Evolutionary conservation across 169 alveolate species (phyloP).

Genomic region (Plasmodium knowlesi): DNA sequence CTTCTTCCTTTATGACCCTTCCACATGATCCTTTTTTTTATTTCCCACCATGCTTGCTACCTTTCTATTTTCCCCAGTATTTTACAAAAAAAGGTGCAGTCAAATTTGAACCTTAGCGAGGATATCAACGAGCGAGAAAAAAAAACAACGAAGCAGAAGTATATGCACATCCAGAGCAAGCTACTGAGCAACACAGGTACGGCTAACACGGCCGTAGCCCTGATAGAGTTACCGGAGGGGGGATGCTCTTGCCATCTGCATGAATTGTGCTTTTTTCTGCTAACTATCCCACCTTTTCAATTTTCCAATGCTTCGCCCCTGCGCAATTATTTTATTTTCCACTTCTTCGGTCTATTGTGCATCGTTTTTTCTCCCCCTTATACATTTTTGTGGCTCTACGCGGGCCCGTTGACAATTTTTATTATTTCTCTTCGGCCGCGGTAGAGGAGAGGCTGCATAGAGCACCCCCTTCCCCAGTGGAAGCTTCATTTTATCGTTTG

Average conservation of each 20-base stretch:
- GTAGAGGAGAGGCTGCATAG: not conserved
- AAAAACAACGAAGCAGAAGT: constrained; percentile 38
- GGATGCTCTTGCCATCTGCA: not conserved
- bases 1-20: not conserved
- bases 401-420: not conserved
- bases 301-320: not conserved
- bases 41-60: not conserved
- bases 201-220: not conserved
- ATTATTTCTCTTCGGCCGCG: not conserved
- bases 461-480: not conserved
- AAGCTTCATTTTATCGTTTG: not conserved
- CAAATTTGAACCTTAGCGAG: constrained; percentile 30
- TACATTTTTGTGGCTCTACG: not conserved
- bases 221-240: not conserved
- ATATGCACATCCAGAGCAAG: constrained; percentile 70
- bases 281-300: not conserved
- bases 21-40: not conserved
- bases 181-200: constrained; percentile 67
- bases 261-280: not conserved
- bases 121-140: constrained; percentile 30
- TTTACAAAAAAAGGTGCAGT: constrained; percentile 61
- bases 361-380: not conserved
- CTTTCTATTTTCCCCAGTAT: not conserved
- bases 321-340: not conserved
- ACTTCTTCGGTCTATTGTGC: not conserved